These are phyloP conservation scores for Monascus ruber DNA, from an alignment of 2,329 filamentous ascomycete species.

Conservation along the genomic window DNA sequence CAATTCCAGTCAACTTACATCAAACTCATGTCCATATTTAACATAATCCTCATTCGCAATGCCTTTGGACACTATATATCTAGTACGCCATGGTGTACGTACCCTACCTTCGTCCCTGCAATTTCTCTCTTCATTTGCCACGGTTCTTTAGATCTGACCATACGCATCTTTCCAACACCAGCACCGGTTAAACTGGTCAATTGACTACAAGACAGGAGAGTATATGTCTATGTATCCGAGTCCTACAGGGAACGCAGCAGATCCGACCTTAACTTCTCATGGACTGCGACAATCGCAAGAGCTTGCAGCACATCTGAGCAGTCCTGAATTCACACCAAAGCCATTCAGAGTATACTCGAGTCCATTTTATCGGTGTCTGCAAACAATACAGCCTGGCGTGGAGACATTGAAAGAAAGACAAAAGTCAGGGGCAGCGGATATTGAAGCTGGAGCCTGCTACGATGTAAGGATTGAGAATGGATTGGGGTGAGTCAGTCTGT, in stretches of 20 bases:
- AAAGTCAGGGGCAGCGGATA: slow-evolving; percentile 17
- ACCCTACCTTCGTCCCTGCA: neutral
- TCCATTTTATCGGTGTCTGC: slow-evolving; percentile 77
- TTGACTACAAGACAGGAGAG: slow-evolving; percentile 66
- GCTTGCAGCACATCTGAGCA: slow-evolving; percentile 43
- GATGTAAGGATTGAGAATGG: slow-evolving; percentile 42
- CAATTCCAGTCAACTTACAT: neutral
- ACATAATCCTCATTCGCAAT: slow-evolving; percentile 28
- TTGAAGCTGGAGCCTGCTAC: slow-evolving; percentile 24
- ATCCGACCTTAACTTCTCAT: slow-evolving; percentile 77
- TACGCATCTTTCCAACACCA: slow-evolving; percentile 23
- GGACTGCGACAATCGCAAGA: slow-evolving; percentile 75
- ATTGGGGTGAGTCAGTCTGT: slow-evolving; percentile 32
- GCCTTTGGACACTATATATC: slow-evolving; percentile 61
- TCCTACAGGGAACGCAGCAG: slow-evolving; percentile 77
- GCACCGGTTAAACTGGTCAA: slow-evolving; percentile 86
- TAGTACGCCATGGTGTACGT: slow-evolving; percentile 63
- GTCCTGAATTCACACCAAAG: slow-evolving; percentile 23
- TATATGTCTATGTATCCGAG: slow-evolving; percentile 65
- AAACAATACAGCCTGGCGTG: slow-evolving; percentile 62
- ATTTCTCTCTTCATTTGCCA: neutral
- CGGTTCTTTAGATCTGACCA: neutral
- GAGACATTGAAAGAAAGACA: slow-evolving; percentile 24
- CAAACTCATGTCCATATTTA: neutral
- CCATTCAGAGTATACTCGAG: slow-evolving; percentile 59